These are phyloP conservation scores for Mycosarcoma maydis DNA, from an alignment of 1,284 basidiomycete species.

Conservation along the genomic window DNA sequence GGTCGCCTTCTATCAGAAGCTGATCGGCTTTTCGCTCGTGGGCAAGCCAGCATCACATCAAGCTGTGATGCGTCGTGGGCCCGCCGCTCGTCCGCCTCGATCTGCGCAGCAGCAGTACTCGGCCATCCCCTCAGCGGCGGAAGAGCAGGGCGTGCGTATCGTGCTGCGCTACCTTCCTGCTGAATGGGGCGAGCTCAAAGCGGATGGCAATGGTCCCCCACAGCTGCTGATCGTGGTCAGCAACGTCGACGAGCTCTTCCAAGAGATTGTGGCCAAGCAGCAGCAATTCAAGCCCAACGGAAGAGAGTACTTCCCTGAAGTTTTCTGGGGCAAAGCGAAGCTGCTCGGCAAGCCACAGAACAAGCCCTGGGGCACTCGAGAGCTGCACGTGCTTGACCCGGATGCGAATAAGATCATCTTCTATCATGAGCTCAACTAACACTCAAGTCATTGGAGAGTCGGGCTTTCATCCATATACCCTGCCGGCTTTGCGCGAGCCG, in stretches of 20 bases:
- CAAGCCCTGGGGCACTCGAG: constrained; percentile 53
- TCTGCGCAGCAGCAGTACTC: constrained; percentile 21
- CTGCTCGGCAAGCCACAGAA: constrained; percentile 48
- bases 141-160: constrained; percentile 40
- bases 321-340: constrained; percentile 41
- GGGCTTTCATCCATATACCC: background rate
- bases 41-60: constrained; percentile 43
- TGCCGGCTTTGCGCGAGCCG: background rate
- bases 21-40: constrained; percentile 42
- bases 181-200: constrained; percentile 48
- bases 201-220: constrained; percentile 38
- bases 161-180: constrained; percentile 33
- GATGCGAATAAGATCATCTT: constrained; percentile 55
- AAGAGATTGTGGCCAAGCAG: constrained; percentile 38
- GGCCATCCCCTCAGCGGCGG: constrained; percentile 32
- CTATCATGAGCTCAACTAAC: constrained; percentile 40
- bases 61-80: constrained; percentile 34
- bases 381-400: constrained; percentile 51
- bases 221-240: constrained; percentile 43
- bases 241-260: constrained; percentile 42
- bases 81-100: constrained; percentile 30
- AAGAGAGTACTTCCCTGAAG: constrained; percentile 52
- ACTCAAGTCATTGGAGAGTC: background rate
- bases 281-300: constrained; percentile 44
- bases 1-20: constrained; percentile 39